Conservation (phyloP, 2,329 filamentous ascomycete species). For the Xylaria sp. region DNA sequence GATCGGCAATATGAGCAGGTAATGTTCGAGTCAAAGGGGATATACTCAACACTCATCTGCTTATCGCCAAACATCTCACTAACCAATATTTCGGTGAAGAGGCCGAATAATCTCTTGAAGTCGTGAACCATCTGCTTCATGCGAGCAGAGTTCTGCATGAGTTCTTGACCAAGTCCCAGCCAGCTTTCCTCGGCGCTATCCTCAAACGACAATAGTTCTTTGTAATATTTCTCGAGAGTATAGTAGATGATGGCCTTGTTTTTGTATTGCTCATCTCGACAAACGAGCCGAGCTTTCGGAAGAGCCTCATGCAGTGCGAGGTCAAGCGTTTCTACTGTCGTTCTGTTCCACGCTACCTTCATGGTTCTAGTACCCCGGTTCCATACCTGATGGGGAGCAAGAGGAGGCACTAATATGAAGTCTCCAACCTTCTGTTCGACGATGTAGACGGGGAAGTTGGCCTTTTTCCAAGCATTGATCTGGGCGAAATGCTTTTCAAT, state of each 20-base stretch:
- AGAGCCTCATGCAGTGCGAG: conserved; percentile 88
- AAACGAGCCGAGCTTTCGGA: conserved; percentile 88
- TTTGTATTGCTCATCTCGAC: conserved; percentile 98
- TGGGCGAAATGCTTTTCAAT: conserved; percentile 98
- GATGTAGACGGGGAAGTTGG: conserved; percentile 91
- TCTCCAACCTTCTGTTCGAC: conserved; percentile 92
- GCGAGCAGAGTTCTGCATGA: conserved; percentile 56
- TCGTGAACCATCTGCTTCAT: conserved; percentile 81
- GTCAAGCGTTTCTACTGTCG: conserved; percentile 89
- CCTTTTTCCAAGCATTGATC: conserved; percentile 93
- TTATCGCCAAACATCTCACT: conserved; percentile 86
- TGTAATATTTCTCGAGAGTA: conserved; percentile 81
- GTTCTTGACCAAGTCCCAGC: conserved; percentile 60
- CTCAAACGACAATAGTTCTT: conserved; percentile 66
- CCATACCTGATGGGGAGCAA: conserved; percentile 98
- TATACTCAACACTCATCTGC: conserved; percentile 76
- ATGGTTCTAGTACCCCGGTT: conserved; percentile 95
- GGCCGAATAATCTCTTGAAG: conserved; percentile 80
- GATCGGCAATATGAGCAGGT: conserved; percentile 96
- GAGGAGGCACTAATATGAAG: conserved; percentile 92
- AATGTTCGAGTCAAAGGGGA: conserved; percentile 89
- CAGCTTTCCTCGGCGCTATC: conserved; percentile 59
- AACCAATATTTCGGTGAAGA: conserved; percentile 82
- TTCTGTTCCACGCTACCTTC: conserved; percentile 98
- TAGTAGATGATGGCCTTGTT: conserved; percentile 97